Conservation (phyloP, 371 early-diverging fungal genomes). For the Sporodiniella umbellata region DNA sequence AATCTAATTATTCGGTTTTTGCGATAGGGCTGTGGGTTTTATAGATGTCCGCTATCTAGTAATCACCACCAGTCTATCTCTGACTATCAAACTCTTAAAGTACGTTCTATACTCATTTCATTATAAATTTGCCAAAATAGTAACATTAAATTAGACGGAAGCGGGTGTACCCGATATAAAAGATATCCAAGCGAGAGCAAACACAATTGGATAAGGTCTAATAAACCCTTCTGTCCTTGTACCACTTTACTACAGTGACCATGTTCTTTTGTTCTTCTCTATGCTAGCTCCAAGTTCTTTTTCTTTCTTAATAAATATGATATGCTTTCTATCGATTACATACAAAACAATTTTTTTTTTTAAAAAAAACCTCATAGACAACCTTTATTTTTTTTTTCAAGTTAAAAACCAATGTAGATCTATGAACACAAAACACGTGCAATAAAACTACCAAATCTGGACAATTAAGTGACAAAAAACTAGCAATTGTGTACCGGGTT, state of each 20-base stretch:
- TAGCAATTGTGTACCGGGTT: background rate
- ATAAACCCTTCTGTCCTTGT: background rate
- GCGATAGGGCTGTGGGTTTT: conserved; percentile 29
- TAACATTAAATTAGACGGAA: conserved; percentile 19
- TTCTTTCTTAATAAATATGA: background rate
- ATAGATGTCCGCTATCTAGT: conserved; percentile 17
- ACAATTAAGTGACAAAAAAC: background rate
- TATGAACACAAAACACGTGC: background rate
- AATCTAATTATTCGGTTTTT: background rate
- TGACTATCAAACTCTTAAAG: background rate
- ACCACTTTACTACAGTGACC: no score
- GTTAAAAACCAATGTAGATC: background rate
- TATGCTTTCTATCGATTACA: no score
- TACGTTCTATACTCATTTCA: background rate
- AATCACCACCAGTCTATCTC: background rate
- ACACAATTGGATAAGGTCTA: background rate
- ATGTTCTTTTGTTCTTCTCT: no score
- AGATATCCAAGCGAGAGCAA: conserved; percentile 12
- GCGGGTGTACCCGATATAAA: conserved; percentile 31
- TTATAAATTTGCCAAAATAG: no score
- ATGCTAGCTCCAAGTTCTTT: no score
- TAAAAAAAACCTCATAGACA: no score
- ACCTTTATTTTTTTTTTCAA: no score
- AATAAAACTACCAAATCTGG: background rate
- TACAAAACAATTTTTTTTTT: no score